Evolutionary conservation across 257 asterid species (phyloP).

Genomic region (Verbascum thapsus): DNA sequence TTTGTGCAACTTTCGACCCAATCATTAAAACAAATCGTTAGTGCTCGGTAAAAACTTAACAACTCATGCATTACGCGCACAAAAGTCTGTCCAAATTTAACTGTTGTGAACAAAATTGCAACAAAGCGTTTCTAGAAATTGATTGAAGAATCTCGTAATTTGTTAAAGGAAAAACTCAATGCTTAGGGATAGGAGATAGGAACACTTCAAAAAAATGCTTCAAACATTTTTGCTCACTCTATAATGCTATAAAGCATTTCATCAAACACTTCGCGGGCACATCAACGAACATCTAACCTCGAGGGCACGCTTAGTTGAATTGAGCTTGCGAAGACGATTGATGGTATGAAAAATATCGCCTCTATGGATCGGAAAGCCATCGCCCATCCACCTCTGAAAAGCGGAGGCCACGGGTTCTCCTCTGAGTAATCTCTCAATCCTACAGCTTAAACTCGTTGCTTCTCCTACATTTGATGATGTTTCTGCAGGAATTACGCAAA

Average conservation of each 20-base stretch:
- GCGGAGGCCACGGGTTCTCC: conserved; percentile 66
- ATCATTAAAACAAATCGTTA: too few relatives aligned
- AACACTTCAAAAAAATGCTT: background rate
- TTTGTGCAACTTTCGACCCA: too few relatives aligned
- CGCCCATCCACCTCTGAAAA: conserved; percentile 94
- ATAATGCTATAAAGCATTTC: conserved; percentile 31
- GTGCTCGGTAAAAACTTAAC: too few relatives aligned
- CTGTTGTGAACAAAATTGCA: too few relatives aligned
- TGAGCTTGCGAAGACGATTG: conserved; percentile 76
- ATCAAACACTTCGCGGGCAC: conserved; percentile 48
- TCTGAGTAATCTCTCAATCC: conserved; percentile 63
- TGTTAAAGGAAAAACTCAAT: background rate
- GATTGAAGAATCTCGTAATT: background rate
- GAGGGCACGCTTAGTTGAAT: conserved; percentile 65
- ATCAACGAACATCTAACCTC: conserved; percentile 51
- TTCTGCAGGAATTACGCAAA: conserved; percentile 19
- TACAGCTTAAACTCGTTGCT: conserved; percentile 54
- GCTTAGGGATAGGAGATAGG: background rate
- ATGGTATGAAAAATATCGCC: conserved; percentile 73
- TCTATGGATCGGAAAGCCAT: conserved; percentile 79
- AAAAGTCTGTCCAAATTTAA: too few relatives aligned
- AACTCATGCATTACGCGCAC: too few relatives aligned
- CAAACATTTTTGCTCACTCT: background rate
- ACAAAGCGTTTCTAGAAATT: background rate
- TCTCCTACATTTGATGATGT: conserved; percentile 34